Base-by-base conservation (phyloP, 73 alveolate genomes). In the Urostyla sp. region DNA sequence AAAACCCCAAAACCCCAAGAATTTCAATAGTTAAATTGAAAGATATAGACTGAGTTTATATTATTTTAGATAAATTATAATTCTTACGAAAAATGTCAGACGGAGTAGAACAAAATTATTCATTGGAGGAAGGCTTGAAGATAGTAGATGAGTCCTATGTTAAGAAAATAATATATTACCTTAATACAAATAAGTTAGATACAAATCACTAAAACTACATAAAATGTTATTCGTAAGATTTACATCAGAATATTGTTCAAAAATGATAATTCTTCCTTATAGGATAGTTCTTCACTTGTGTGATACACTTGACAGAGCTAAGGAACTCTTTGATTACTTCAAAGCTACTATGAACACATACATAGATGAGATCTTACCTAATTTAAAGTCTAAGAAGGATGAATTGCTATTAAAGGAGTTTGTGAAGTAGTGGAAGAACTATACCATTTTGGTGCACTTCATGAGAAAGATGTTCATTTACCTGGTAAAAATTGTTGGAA, bases 401-500 rank as follows among this genome's bases (percentile, higher is more conserved):
- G 85, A 63, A 15, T 81, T 52, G 20, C 44, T 86, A 28, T 48
- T 86, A 30, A 31, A 34, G 32, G 76, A 40, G 26, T 74, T 67
- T 27, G 81, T 83, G 16, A 61, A 45, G 31, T 52, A 87, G 56
- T 86, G 94, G 94, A 56, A 86, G 21, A 76, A 86, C 45, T 80
- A 66, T 32, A 79, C 77, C 15, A 86, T 86, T 36, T 82, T 86
- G 34, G 94, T 86, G 16, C 85, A 86, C 45, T 86, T 75, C 84
- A 86, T 86, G 90, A 49, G 87, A 38, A 86, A 86, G 76, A 80
- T 86, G 63, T 86, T 86, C 83, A 50, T 16, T 61, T 86, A 86
- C 48, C 90, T 86, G 6, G 87, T 75, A 56, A 57, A 78, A n/a
- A n/a, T n/a, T n/a, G n/a, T n/a, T n/a, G n/a, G n/a, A n/a, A n/a